Evolutionary conservation across 2,329 filamentous ascomycete genomes (phyloP).

Genomic region (Exutisphaerella laricina): DNA sequence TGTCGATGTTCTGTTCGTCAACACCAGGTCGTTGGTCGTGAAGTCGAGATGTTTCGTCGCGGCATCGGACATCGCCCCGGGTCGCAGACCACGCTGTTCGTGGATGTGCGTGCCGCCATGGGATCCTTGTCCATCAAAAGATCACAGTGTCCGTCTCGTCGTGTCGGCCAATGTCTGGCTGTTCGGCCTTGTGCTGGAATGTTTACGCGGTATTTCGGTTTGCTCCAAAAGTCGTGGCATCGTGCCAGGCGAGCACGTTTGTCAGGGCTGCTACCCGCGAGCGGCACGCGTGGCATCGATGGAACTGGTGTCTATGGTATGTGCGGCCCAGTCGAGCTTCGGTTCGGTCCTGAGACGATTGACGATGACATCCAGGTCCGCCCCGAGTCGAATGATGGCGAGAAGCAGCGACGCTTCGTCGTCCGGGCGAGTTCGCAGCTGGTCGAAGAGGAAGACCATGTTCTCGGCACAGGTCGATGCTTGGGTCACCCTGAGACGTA

Average conservation of each 20-base stretch:
- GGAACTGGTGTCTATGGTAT: too few species aligned
- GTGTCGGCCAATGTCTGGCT: background rate
- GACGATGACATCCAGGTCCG: conserved; percentile 18
- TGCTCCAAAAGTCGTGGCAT: background rate
- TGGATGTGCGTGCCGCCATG: too few species aligned
- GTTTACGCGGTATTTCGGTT: too few species aligned
- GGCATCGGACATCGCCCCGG: too few species aligned
- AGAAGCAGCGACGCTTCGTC: conserved; percentile 18
- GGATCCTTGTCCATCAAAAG: too few species aligned
- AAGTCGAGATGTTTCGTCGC: too few species aligned
- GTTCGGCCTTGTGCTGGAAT: too few species aligned
- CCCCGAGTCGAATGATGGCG: conserved; percentile 18
- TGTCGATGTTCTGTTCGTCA: too few species aligned
- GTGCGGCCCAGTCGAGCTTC: background rate
- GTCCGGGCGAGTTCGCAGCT: conserved; percentile 17
- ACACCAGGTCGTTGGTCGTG: too few species aligned
- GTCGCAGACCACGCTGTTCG: too few species aligned
- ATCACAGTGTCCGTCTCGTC: background rate
- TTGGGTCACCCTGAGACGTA: conserved; percentile 14
- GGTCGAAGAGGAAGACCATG: conserved; percentile 19
- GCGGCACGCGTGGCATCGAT: background rate
- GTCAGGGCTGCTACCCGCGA: background rate
- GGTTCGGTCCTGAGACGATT: conserved; percentile 10
- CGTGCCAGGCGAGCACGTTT: background rate
- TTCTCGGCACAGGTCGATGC: conserved; percentile 15